A percentile compares a stretch with the other conserved stretches of the same genome.
Conservation (phyloP, 1,139 yeast genomes). For the Yamadazyma sp. region DNA sequence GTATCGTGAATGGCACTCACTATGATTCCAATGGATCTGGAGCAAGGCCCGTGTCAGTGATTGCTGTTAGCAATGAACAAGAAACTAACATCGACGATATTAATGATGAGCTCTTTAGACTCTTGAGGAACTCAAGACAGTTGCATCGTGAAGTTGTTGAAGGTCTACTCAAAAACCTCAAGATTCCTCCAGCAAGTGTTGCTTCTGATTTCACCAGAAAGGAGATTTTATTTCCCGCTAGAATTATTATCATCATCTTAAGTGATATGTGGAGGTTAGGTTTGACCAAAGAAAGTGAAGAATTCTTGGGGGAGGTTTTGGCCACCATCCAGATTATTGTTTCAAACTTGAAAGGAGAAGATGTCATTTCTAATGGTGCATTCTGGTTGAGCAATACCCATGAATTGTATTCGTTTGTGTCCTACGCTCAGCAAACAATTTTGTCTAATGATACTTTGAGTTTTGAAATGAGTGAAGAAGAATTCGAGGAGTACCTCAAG, state of each 20-base stretch:
- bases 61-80: conserved; percentile 56
- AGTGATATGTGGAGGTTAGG: conserved; percentile 99
- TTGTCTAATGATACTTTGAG: conserved; percentile 77
- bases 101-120: conserved; percentile 68
- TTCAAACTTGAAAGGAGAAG: conserved; percentile 73
- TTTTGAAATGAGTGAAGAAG: conserved; percentile 85
- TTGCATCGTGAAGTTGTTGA: conserved; percentile 84
- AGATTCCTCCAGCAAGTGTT: conserved; percentile 82
- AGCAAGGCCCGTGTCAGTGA: conserved; percentile 55
- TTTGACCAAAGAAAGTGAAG: conserved; percentile 87
- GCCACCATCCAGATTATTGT: conserved; percentile 84
- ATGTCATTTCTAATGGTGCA: conserved; percentile 88
- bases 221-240: conserved; percentile 94
- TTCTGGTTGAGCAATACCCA: conserved; percentile 98
- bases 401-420: conserved; percentile 90
- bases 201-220: conserved; percentile 81
- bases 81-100: conserved; percentile 64
- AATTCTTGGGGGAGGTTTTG: conserved; percentile 85
- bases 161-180: conserved; percentile 84
- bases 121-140: conserved; percentile 76
- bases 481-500: conserved; percentile 85
- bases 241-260: conserved; percentile 86
- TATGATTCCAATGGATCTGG: conserved; percentile 24
- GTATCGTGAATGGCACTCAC: conserved; percentile 32
- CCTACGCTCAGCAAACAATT: conserved; percentile 89